A percentile compares a stretch with the other conserved stretches of the same genome.
Evolutionary conservation across 495 filamentous ascomycete genomes (phyloP).

Genomic region (Hypoxylon intermedium): DNA sequence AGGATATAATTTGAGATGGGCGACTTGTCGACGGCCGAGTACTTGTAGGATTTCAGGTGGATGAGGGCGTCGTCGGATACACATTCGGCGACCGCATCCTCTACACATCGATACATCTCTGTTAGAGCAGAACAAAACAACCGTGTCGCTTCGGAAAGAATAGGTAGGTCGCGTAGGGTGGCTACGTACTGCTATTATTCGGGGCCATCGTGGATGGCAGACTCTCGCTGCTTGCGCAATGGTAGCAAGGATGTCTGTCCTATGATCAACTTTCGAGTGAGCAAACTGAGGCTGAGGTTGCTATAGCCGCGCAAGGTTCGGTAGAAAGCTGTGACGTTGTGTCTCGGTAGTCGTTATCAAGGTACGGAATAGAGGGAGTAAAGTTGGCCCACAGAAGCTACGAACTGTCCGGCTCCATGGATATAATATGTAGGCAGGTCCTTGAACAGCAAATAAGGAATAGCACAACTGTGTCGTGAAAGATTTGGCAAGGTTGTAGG

Average conservation of each 20-base stretch:
- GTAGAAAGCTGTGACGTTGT: slow-evolving; percentile 5
- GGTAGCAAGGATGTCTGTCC: background rate
- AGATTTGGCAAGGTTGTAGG: slow-evolving; percentile 18
- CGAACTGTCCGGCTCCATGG: slow-evolving; percentile 21
- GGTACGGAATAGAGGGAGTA: background rate
- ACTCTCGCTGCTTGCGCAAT: slow-evolving; percentile 6
- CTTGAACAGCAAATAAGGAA: background rate
- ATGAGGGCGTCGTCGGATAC: slow-evolving; percentile 67
- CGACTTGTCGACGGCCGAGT: slow-evolving; percentile 97
- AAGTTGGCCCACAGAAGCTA: slow-evolving; percentile 14
- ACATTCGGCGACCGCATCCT: slow-evolving; percentile 61
- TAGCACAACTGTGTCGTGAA: slow-evolving; percentile 25
- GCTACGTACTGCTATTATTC: slow-evolving; percentile 51
- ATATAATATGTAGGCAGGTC: slow-evolving; percentile 2
- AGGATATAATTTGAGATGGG: slow-evolving; percentile 91
- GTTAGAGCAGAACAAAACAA: slow-evolving; percentile 46
- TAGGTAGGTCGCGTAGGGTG: slow-evolving; percentile 10
- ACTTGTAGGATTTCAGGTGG: slow-evolving; percentile 94
- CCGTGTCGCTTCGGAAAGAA: slow-evolving; percentile 5
- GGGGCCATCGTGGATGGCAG: slow-evolving; percentile 46
- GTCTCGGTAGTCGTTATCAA: background rate
- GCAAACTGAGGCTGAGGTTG: background rate
- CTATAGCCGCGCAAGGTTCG: slow-evolving; percentile 8
- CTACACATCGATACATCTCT: slow-evolving; percentile 37
- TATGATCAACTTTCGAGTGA: slow-evolving; percentile 8